Base-by-base conservation (phyloP, 75 land plant genomes). In the Cunninghamia lanceolata region DNA sequence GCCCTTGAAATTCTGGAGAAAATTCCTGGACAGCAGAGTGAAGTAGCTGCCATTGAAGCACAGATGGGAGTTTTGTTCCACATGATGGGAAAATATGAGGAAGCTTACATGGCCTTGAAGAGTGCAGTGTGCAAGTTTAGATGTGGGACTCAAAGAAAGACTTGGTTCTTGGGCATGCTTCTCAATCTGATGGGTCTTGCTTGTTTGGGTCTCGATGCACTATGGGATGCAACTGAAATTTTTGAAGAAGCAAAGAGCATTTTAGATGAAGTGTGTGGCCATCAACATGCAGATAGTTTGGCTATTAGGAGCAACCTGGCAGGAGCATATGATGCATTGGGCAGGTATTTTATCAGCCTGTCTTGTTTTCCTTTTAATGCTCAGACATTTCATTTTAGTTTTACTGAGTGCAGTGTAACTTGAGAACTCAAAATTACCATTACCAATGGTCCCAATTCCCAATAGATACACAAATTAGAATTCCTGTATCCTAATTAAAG, bases 261-360 rank as follows among this genome's bases (percentile, higher is more conserved):
- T 14, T 75, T 91, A 81, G 92, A 90, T 85, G 84, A 87, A 66
- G 82, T 91, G 2, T 90, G 86, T 74, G 91, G 92, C 3, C 66
- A 82, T 32, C 85, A 40, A 4, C 91, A 91, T 87, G 76, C 74
- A n/a, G 91, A 90, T 34, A 89, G 88, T 21, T 82, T 91, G 52
- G 91, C 83, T 45, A 87, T 91, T n/a, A 84, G 88, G 84, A 89
- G 68, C 15, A 91, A 91, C 59, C 85, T 91, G 1, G 92, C 92
- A 25, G 83, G 85, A 59, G 77, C 86, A 39, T 91, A 91, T 84
- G 91, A 90, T 87, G 91, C 86, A 25, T 84, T 89, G 75, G 91
- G 87, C 45, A 86, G 92, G 92, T 91, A 86, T 66, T 79, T 79
- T 79, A 42, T 83, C 56, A 7, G 25, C 0, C 63, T 56, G 63